Evolutionary conservation across 108 stramenopile genomes (phyloP).

Genomic region (Skeletonema marinoi): DNA sequence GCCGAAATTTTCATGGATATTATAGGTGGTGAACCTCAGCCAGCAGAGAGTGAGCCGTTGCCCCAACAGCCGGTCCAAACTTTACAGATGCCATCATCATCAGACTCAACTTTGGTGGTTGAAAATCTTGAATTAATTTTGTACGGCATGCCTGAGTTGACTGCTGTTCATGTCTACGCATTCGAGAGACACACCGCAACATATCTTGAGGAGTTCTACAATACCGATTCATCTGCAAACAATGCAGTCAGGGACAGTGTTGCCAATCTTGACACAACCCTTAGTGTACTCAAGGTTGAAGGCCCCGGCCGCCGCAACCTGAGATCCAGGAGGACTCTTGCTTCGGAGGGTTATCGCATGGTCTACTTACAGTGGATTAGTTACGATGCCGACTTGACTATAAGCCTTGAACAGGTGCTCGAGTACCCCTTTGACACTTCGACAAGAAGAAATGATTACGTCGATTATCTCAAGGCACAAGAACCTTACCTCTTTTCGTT

Average conservation of each 20-base stretch:
- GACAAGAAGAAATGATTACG: constrained; percentile 24
- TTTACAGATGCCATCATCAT: not conserved
- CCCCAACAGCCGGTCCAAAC: no score
- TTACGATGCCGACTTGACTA: constrained; percentile 8
- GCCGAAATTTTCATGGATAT: not conserved
- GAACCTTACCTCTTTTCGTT: constrained; percentile 2
- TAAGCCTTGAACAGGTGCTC: constrained; percentile 17
- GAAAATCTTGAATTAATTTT: not conserved
- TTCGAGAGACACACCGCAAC: not conserved
- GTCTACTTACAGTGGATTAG: constrained; percentile 30
- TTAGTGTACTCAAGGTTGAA: not conserved
- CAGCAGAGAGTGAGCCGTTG: not conserved
- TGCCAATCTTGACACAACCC: not conserved
- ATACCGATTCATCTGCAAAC: not conserved
- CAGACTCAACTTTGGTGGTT: not conserved
- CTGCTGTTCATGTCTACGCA: not conserved
- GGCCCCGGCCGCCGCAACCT: not conserved
- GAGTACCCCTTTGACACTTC: constrained; percentile 26
- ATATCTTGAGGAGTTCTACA: constrained; percentile 1
- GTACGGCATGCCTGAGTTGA: not conserved
- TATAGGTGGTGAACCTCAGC: not conserved
- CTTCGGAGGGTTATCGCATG: constrained; percentile 15
- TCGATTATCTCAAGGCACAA: constrained; percentile 6
- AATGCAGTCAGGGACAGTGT: not conserved
- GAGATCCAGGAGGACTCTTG: not conserved